Base-by-base conservation (phyloP, 2,329 filamentous ascomycete genomes). In the Botrytis hyacinthi region DNA sequence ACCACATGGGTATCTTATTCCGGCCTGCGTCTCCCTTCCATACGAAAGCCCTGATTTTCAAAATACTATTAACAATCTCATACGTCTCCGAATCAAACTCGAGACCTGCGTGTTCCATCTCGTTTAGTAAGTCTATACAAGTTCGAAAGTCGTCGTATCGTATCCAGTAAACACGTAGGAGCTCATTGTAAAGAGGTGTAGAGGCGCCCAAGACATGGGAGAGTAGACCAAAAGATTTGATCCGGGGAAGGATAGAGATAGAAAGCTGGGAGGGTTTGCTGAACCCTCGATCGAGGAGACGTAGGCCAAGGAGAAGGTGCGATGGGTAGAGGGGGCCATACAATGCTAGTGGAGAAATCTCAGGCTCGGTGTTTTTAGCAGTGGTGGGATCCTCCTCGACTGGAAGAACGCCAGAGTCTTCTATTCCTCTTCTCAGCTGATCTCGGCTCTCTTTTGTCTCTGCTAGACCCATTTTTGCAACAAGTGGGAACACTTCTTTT, bases 171-270 rank as follows among this genome's bases (percentile, higher is more conserved):
- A 91, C 86, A 22, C 84, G 81, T 37, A 93, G 84, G 48, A 94
- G 85, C 67, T 88, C 85, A 79, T 92, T 90, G 84, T 93, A 95
- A 60, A 95, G 88, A 0, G 87, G 84, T 0, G 91, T 92, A 29
- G 90, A 90, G 9, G 89, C 90, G 66, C 92, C 92, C 0, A 95
- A 86, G 10, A 93, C 89, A 78, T 91, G 93, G 0, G 91, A 91
- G 1, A 88, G 87, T 1, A 92, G 86, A 2, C 92, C 92, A 0
- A 93, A 84, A 62, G 86, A 84, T 79, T 92, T 92, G 77, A 94
- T 84, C 12, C 87, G 87, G 0, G 92, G 91, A 0, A 95, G 84
- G 40, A 94, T 82, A 62, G 86, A 85, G 62, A 92, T 85, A 0
- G 86, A 84, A 0, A 92, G 84, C 0, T 86, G 84, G 1, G 92